Base-by-base conservation (phyloP, 805 yeast genomes). In the Candida peoriensis region DNA sequence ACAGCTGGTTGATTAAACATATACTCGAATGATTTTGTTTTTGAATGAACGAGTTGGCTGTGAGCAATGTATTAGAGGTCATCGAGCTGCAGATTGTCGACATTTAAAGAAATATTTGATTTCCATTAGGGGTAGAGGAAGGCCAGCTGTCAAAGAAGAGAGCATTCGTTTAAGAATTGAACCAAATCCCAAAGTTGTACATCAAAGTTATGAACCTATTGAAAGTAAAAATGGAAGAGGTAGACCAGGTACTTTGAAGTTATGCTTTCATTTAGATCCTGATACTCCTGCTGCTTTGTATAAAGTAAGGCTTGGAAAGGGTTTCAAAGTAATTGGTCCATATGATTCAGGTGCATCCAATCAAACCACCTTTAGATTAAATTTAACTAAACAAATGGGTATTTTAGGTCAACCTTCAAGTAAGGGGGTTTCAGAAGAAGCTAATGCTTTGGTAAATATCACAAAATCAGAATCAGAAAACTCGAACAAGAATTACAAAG, bases 61-160 rank as follows among this genome's bases (percentile, higher is more conserved):
- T 58, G 74, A 75, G 35, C 81, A 80, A 50, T 90, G 98, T 54
- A 86, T 93, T 17, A 66, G 96, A 28, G 97, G 97, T 14, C 98
- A 90, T 53, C 63, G 98, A 26, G 84, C 96, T 1, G 78, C 90
- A 1, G 76, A 81, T 36, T 90, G 98, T 58, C 75, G 74, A 35
- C 98, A 90, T 58, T 75, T 82, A 20, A 68, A 73, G 34, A 68
- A 96, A 30, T 86, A 93, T 17, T 64, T 90, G 26, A 78, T 89
- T 9, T 86, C 87, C 49, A 96, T 90, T 10, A 70, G 96, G 18
- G 75, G 85, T 12, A 73, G 95, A 39, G 98, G 97, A 1, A 63
- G 97, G 30, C 97, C 96, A 0, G 66, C 74, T 19, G 68, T 76
- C 8, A 38, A 33, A 11, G 44, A 42, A 8, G 42, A 42, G 16